Evolutionary conservation across 148 eudicot genomes (phyloP), one percentile per base, ranked within the genome.

Genomic region (Rhododendron ovatum): DNA sequence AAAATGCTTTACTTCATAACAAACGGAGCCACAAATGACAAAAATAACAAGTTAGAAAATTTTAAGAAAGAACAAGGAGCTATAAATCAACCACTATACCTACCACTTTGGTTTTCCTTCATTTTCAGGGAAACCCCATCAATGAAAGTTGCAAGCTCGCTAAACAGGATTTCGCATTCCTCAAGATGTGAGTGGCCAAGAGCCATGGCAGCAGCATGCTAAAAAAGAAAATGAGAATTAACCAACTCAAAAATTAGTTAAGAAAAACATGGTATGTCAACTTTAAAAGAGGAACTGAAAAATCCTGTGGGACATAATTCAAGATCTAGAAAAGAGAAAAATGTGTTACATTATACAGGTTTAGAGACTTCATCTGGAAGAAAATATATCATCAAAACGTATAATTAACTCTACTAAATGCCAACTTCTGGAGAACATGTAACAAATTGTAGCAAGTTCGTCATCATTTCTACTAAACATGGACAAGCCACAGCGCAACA

Each of bases 111-210:
- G 43, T 39, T 39, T 39, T 39, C 43, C 43, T 39, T 39, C 43
- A 39, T 6, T 39, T 39, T 39, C 43, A 39, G 5, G 43, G 43
- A 39, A 39, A 39, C 43, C 43, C 43, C 43, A 39, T 39, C 43
- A 39, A 5, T 39, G 43, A 39, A 39, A 39, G 43, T 39, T 5
- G 43, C 43, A 39, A 96, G 98, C 91, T 95, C 98, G 30, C 98
- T 89, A 87, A 95, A 95, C 99, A 96, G 94, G 84, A 92, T 89
- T 89, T 95, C 98, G 88, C 96, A 92, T 78, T 93, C 94, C 91
- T 94, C 98, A 83, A 94, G 91, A 90, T 95, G 99, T 50, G 96
- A 95, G 87, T 94, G 98, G 61, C 99, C 99, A 85, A 96, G 99
- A 83, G 99, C 98, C 99, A 95, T 93, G 22, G 98, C 94, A 30